These are phyloP conservation scores for Pseudogymnoascus sp. DNA, from an alignment of 2,329 filamentous ascomycete genomes.

Conservation along the genomic window DNA sequence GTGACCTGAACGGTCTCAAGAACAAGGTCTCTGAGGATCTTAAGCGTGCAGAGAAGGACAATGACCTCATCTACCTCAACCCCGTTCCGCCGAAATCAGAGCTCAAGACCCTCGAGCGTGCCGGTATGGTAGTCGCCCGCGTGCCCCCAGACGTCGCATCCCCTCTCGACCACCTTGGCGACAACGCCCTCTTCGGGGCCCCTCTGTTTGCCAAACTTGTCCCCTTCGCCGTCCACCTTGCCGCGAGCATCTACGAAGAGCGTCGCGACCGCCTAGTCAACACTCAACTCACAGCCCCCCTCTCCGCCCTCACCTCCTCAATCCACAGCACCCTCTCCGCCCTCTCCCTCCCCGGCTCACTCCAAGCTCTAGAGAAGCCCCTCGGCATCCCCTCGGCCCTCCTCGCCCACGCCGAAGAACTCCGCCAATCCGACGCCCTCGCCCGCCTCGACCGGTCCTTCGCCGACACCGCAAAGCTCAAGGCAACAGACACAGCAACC, in stretches of 20 bases:
- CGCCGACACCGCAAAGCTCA: constrained; percentile 84
- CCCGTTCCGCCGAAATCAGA: constrained; percentile 83
- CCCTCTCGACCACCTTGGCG: constrained; percentile 71
- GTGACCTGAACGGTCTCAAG: constrained; percentile 77
- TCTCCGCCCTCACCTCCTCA: constrained; percentile 72
- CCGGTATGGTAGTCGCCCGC: constrained; percentile 75
- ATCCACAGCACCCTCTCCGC: constrained; percentile 73
- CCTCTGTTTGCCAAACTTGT: constrained; percentile 87
- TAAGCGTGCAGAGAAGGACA: constrained; percentile 90
- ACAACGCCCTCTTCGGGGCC: constrained; percentile 70
- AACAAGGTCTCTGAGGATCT: constrained; percentile 75
- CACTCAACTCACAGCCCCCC: constrained; percentile 73
- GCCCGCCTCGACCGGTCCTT: constrained; percentile 70
- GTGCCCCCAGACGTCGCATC: constrained; percentile 75
- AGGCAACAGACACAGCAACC: constrained; percentile 64
- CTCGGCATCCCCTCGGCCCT: constrained; percentile 79
- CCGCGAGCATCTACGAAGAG: constrained; percentile 91
- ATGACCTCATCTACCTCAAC: constrained; percentile 87
- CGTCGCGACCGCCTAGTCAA: constrained; percentile 84
- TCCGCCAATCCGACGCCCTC: constrained; percentile 82
- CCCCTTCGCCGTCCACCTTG: constrained; percentile 90
- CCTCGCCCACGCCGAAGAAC: constrained; percentile 85
- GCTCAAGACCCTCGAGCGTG: constrained; percentile 74
- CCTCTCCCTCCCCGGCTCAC: constrained; percentile 79
- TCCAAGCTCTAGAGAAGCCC: constrained; percentile 92